Percentiles rank a stretch among this genome's conserved stretches.
Conservation (phyloP, 169 alveolate genomes). For the Plasmodium coatneyi region DNA sequence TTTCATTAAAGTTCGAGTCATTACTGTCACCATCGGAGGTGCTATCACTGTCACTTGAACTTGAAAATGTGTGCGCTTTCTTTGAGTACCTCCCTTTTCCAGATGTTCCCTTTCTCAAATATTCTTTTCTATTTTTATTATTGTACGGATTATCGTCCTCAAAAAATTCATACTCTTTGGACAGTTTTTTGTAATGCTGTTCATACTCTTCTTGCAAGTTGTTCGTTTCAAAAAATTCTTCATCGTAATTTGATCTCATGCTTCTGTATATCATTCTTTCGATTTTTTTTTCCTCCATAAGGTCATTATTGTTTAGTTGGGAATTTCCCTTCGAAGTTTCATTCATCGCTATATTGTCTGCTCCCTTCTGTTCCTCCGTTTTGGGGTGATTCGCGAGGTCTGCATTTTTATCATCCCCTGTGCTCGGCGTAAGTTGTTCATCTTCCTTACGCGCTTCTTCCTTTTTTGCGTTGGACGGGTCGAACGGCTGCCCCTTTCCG, state of each 20-base stretch:
- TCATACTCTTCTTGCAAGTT: slow-evolving; percentile 69
- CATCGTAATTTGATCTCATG: slow-evolving; percentile 50
- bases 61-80: not conserved
- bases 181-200: slow-evolving; percentile 39
- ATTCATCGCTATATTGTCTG: not conserved
- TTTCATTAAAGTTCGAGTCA: slow-evolving; percentile 68
- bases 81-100: not conserved
- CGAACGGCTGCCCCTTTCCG: not conserved
- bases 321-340: not conserved
- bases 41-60: slow-evolving; percentile 22
- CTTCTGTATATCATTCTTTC: slow-evolving; percentile 30
- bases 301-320: slow-evolving; percentile 5
- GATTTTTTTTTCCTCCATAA: slow-evolving; percentile 32
- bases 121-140: slow-evolving; percentile 20
- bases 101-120: not conserved
- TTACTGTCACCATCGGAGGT: slow-evolving; percentile 62
- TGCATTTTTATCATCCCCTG: not conserved
- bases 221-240: slow-evolving; percentile 43
- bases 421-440: not conserved
- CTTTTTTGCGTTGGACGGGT: not conserved
- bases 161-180: slow-evolving; percentile 60
- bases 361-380: not conserved
- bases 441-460: not conserved
- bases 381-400: not conserved
- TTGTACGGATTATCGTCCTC: slow-evolving; percentile 66